Percentiles rank a stretch among this genome's conserved stretches.
phyloP scores from a whole-genome alignment of 2,329 filamentous ascomycete genomes.

The Botrytis sinoallii region DNA sequence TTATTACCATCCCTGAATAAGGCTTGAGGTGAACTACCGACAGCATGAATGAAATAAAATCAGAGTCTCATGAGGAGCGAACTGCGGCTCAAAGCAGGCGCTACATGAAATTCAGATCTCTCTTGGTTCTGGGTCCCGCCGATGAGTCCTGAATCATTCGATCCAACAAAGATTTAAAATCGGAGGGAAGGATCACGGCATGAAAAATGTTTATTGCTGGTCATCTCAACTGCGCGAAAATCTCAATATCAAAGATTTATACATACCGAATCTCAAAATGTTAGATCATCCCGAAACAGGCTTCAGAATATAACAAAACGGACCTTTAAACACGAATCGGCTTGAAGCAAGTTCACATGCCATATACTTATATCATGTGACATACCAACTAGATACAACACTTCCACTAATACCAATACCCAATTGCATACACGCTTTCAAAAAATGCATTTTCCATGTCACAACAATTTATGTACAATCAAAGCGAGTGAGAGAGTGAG shows the following conservation, averaged over 20 bases:
- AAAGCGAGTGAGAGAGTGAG: not conserved
- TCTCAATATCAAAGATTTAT: not conserved
- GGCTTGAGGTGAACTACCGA: no score
- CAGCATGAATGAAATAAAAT: not conserved
- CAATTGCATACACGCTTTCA: not conserved
- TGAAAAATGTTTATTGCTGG: not conserved
- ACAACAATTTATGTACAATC: no score
- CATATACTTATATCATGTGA: not conserved
- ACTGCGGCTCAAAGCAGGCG: not conserved
- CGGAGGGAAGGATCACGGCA: not conserved
- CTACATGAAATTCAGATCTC: not conserved
- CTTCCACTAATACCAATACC: not conserved
- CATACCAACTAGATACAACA: not conserved
- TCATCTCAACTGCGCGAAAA: not conserved
- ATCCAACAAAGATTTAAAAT: not conserved
- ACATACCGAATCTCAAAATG: not conserved
- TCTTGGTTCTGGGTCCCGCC: not conserved
- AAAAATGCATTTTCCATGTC: not conserved
- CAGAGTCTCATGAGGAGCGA: no score
- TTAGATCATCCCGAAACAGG: not conserved
- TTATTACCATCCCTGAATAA: slow-evolving; percentile 32
- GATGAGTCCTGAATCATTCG: no score
- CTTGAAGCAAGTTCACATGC: not conserved
- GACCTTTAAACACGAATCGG: not conserved
- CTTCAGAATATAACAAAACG: not conserved